These are phyloP conservation scores for Fusarium xyrophilum DNA, from an alignment of 2,329 filamentous ascomycete genomes.

Conservation along the genomic window DNA sequence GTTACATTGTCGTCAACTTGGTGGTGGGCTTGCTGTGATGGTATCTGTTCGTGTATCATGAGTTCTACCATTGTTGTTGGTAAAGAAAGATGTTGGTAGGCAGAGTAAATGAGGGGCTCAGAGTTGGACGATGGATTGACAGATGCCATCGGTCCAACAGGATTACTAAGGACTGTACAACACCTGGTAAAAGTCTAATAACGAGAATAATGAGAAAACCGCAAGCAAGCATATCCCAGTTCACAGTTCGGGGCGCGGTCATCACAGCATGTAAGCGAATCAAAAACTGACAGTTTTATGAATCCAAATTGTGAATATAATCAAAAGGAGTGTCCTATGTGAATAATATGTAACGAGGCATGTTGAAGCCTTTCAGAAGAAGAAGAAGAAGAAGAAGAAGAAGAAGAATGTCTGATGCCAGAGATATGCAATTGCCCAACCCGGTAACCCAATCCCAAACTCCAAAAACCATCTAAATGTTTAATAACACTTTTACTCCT, in stretches of 20 bases:
- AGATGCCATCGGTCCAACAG: not conserved
- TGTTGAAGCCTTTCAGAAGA: not conserved
- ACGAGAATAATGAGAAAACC: not conserved
- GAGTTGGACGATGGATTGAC: not conserved
- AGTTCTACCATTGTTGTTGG: not conserved
- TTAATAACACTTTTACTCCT: not conserved
- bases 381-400: too few species aligned
- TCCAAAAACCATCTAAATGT: not conserved
- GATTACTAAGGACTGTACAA: too few species aligned
- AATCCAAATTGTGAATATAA: not conserved
- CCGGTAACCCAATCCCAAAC: not conserved
- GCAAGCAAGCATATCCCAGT: too few species aligned
- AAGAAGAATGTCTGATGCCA: not conserved
- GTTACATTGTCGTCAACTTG: fast-evolving
- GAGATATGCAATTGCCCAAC: not conserved
- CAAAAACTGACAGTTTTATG: fast-evolving
- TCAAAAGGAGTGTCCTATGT: conserved; percentile 10
- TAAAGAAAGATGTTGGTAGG: too few species aligned
- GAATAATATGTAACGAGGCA: not conserved
- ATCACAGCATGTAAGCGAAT: not conserved
- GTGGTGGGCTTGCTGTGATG: fast-evolving
- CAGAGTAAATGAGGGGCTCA: not conserved
- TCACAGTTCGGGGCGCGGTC: too few species aligned
- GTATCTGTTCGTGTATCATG: fast-evolving
- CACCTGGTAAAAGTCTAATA: too few species aligned